Conservation (phyloP, 345 rosid genomes). For the Abelmoschus esculentus region DNA sequence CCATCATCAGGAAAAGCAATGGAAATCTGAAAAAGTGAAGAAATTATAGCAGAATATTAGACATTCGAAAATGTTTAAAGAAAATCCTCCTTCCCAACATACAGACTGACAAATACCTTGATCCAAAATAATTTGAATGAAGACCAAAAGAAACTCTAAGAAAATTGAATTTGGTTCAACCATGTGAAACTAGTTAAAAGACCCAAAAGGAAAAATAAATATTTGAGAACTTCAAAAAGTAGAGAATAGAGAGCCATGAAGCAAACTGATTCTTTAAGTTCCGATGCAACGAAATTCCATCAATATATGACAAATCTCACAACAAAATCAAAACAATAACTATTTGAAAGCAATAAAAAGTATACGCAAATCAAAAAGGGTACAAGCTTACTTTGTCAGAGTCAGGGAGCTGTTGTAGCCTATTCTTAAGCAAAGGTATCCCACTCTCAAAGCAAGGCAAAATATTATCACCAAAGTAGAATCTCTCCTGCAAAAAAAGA, state of each 20-base stretch:
- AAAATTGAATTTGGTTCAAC: background rate
- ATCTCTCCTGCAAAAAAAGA: constrained; percentile 59
- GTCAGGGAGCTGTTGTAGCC: constrained; percentile 83
- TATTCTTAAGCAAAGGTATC: constrained; percentile 78
- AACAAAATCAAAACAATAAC: too few species aligned
- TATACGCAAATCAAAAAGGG: background rate
- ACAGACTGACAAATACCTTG: background rate
- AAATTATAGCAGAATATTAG: constrained; percentile 2
- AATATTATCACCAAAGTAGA: constrained; percentile 89
- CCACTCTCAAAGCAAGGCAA: constrained; percentile 96
- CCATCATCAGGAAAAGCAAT: constrained; percentile 99
- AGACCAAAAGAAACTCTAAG: background rate
- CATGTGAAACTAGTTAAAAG: background rate
- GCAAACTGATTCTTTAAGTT: background rate
- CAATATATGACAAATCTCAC: too few species aligned
- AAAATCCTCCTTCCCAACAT: background rate
- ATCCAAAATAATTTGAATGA: constrained; percentile 5
- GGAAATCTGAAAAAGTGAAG: constrained; percentile 54
- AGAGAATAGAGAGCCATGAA: background rate
- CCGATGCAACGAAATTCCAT: too few species aligned
- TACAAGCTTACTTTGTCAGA: constrained; percentile 65
- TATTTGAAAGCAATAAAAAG: too few species aligned
- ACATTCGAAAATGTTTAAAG: background rate
- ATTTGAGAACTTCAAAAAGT: background rate
- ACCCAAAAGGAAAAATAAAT: background rate